A percentile compares a stretch with the other conserved stretches of the same genome.
phyloP scores from a whole-genome alignment of 1,284 basidiomycete species.

The Sporisorium graminicola region DNA sequence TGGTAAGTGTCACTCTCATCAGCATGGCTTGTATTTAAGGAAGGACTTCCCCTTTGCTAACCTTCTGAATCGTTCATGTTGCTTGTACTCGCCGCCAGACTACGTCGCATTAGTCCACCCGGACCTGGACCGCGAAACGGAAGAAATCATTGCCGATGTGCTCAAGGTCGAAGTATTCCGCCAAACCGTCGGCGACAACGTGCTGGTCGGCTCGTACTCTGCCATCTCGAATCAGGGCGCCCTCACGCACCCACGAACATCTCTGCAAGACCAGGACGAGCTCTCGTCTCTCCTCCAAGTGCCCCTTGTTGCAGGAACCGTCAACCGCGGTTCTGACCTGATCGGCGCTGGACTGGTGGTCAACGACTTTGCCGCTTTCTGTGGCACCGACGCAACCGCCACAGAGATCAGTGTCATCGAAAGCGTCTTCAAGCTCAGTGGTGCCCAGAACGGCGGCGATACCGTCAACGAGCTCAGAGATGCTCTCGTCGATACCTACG shows the following conservation, averaged over 20 bases:
- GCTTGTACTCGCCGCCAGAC: constrained; percentile 51
- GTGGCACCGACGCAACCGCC: constrained; percentile 77
- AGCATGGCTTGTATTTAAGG: no score
- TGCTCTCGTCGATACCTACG: constrained; percentile 68
- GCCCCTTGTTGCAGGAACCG: constrained; percentile 94
- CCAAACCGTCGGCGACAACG: constrained; percentile 96
- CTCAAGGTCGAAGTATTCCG: constrained; percentile 99
- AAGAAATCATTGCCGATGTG: constrained; percentile 99
- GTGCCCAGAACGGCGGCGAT: constrained; percentile 53
- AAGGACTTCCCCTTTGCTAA: no score
- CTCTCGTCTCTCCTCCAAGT: constrained; percentile 93
- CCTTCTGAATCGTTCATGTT: no score
- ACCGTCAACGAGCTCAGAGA: constrained; percentile 66
- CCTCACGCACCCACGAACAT: constrained; percentile 96
- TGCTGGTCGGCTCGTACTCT: constrained; percentile 95
- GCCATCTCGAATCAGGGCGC: constrained; percentile 96
- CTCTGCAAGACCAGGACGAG: constrained; percentile 96
- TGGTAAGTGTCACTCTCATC: constrained; percentile 76
- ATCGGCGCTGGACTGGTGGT: constrained; percentile 97
- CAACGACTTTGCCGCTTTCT: constrained; percentile 98
- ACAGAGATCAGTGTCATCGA: constrained; percentile 99
- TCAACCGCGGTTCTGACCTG: constrained; percentile 97
- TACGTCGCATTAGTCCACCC: constrained; percentile 73
- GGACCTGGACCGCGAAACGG: constrained; percentile 97
- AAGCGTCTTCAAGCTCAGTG: constrained; percentile 81